Percentiles rank a stretch among this genome's conserved stretches.
Conservation (phyloP, 2,329 filamentous ascomycete genomes). For the Ascochyta pisi region DNA sequence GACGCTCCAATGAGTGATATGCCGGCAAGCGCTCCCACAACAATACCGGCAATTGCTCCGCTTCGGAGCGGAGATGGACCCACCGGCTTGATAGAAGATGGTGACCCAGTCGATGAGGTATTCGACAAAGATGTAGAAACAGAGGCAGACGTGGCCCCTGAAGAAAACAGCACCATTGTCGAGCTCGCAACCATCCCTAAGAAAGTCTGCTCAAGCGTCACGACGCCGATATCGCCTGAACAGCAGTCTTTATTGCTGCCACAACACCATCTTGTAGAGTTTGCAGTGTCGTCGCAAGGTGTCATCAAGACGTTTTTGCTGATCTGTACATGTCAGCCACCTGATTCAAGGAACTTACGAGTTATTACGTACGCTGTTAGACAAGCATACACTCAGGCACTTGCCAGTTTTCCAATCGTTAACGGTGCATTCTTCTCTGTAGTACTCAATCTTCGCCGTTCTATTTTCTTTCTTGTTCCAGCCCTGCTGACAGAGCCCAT, state of each 20-base stretch:
- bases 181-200: background rate
- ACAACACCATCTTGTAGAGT: slow-evolving; percentile 11
- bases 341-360: too few relatives aligned
- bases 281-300: slow-evolving; percentile 7
- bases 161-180: background rate
- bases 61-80: background rate
- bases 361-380: slow-evolving; percentile 2
- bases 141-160: background rate
- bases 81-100: background rate
- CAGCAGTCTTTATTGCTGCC: slow-evolving; percentile 7
- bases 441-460: background rate
- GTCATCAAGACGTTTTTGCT: slow-evolving; percentile 4
- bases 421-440: slow-evolving; percentile 9
- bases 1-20: slow-evolving; percentile 1
- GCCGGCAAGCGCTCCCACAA: slow-evolving; percentile 4
- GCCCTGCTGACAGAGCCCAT: slow-evolving; percentile 5
- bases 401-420: slow-evolving; percentile 3
- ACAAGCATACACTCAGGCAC: slow-evolving; percentile 10
- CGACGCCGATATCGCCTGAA: slow-evolving; percentile 2
- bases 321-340: background rate
- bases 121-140: background rate
- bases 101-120: background rate
- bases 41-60: too few relatives aligned
- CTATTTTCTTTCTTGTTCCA: background rate
- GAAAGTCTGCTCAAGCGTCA: slow-evolving; percentile 6